Percentiles rank a stretch among this genome's conserved stretches.
Evolutionary conservation across 139 green algal genomes (phyloP).

Genomic region (Chlorella vulgaris): DNA sequence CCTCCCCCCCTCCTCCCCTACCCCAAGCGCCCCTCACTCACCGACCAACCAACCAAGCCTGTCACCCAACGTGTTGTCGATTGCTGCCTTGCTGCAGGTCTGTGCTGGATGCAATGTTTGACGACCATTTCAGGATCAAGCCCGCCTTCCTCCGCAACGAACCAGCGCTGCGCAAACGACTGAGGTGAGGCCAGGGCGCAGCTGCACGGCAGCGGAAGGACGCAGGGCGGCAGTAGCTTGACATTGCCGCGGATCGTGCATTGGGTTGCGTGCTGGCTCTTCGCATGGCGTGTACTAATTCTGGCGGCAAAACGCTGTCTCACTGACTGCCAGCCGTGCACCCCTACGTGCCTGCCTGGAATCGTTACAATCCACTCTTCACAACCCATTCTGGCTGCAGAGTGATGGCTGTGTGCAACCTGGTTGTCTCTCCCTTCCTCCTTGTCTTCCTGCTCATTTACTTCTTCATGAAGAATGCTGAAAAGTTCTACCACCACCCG

Average conservation of each 20-base stretch:
- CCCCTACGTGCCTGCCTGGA: too few relatives aligned
- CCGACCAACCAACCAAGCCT: neutral
- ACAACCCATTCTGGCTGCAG: neutral
- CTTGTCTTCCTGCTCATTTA: constrained; percentile 92
- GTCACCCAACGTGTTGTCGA: too few relatives aligned
- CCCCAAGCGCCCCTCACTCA: neutral
- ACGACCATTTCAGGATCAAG: constrained; percentile 76
- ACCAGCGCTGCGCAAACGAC: constrained; percentile 54
- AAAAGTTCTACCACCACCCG: constrained; percentile 93
- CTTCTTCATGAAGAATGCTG: constrained; percentile 94
- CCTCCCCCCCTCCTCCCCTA: neutral
- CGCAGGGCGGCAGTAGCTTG: neutral
- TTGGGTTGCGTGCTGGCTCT: neutral
- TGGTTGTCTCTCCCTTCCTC: constrained; percentile 87
- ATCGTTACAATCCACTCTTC: neutral
- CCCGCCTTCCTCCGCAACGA: constrained; percentile 63
- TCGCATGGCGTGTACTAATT: too few relatives aligned
- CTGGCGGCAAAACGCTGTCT: too few relatives aligned
- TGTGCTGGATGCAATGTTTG: constrained; percentile 89
- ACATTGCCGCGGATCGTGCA: neutral
- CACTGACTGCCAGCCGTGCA: neutral
- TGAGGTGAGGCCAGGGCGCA: constrained; percentile 43
- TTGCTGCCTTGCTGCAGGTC: too few relatives aligned
- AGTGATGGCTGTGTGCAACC: constrained; percentile 67
- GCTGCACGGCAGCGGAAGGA: too few relatives aligned